Conservation (phyloP, 2,329 filamentous ascomycete species). For the Penicillium sp. region DNA sequence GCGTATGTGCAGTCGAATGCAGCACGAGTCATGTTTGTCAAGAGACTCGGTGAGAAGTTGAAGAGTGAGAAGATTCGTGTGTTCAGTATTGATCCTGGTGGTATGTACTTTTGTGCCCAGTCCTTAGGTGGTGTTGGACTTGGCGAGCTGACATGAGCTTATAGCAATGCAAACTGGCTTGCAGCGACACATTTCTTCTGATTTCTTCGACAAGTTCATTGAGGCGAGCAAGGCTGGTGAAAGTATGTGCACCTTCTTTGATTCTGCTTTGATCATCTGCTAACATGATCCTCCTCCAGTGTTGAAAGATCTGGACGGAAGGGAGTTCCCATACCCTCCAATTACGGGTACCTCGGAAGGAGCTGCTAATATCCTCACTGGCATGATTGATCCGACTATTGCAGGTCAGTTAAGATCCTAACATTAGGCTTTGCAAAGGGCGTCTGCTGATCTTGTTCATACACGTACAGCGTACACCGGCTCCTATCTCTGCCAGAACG, state of each 20-base stretch:
- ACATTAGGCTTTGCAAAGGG: neutral
- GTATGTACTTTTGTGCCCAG: slow-evolving; percentile 2
- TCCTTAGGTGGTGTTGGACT: no score
- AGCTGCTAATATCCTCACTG: slow-evolving; percentile 23
- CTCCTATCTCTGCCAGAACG: slow-evolving; percentile 18
- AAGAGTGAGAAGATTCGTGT: slow-evolving; percentile 33
- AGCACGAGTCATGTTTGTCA: slow-evolving; percentile 49
- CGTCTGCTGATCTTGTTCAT: neutral
- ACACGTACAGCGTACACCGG: slow-evolving; percentile 8
- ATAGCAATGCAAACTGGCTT: slow-evolving; percentile 13
- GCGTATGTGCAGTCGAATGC: slow-evolving; percentile 54
- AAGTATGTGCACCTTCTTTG: neutral
- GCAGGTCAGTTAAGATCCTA: slow-evolving; percentile 6
- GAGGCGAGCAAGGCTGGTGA: slow-evolving; percentile 11
- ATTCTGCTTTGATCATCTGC: neutral
- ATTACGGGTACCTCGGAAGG: slow-evolving; percentile 23
- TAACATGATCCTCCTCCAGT: neutral
- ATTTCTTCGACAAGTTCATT: slow-evolving; percentile 5
- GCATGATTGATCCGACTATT: slow-evolving; percentile 26
- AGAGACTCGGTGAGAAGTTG: slow-evolving; percentile 40
- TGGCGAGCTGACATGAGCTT: no score
- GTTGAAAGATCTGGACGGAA: slow-evolving; percentile 20
- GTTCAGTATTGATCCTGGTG: slow-evolving; percentile 46
- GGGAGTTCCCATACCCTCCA: slow-evolving; percentile 9
- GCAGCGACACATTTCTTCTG: slow-evolving; percentile 12